phyloP scores from a whole-genome alignment of 2,329 filamentous ascomycete species.

The Niveomyces coronatus region DNA sequence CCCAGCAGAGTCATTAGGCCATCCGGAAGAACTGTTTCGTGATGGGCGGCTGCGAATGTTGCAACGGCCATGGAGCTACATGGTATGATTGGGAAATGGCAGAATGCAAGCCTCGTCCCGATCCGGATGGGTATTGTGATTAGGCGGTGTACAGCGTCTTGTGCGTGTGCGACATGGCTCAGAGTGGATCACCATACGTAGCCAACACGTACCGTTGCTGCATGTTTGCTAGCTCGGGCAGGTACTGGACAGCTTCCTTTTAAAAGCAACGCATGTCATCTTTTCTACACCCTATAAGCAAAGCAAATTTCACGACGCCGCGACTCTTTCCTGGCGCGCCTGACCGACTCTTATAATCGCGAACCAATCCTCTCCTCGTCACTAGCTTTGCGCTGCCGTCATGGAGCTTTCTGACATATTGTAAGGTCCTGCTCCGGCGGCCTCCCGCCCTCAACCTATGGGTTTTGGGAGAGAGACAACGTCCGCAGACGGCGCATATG shows the following conservation, averaged over 20 bases:
- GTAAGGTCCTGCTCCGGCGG: constrained; percentile 37
- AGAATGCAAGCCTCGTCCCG: too few relatives aligned
- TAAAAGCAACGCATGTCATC: not conserved
- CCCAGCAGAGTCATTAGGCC: too few relatives aligned
- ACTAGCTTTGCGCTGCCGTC: constrained; percentile 17
- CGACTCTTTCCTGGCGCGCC: too few relatives aligned
- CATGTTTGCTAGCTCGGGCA: not conserved
- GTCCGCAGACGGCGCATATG: too few relatives aligned
- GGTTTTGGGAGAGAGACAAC: too few relatives aligned
- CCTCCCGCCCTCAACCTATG: not conserved
- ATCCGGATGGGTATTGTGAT: too few relatives aligned
- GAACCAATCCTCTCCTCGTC: not conserved
- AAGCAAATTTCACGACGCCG: too few relatives aligned
- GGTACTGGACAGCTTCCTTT: not conserved
- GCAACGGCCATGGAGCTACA: too few relatives aligned
- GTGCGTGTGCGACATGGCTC: too few relatives aligned
- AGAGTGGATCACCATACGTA: constrained; percentile 8
- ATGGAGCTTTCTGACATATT: constrained; percentile 87
- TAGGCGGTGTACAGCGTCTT: constrained; percentile 3
- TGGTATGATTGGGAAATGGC: too few relatives aligned
- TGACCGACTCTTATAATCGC: constrained; percentile 1
- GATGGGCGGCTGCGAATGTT: too few relatives aligned
- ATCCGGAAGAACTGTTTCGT: too few relatives aligned
- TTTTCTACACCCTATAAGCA: not conserved
- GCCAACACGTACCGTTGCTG: constrained; percentile 5